Evolutionary conservation across 2,329 filamentous ascomycete species (phyloP), one percentile per base, ranked within the genome.

Genomic region (Phoma sp.): DNA sequence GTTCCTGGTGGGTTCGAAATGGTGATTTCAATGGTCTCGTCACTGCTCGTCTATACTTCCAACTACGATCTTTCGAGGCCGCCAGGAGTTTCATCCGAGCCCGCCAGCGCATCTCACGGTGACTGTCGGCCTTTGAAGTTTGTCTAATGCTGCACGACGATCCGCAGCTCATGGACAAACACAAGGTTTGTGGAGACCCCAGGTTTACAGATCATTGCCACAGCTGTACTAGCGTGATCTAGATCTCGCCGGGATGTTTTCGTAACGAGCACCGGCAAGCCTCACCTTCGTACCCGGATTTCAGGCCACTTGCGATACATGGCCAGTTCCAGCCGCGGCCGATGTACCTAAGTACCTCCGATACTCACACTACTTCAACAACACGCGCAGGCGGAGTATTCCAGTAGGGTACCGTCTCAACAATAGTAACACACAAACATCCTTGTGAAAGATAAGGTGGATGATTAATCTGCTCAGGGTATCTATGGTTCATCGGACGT

Each of bases 191-290:
- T 33, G 52, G 52, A 55, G 52, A 55, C 52, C 52, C 52, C 52
- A 47, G 52, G 25, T 51, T 55, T 32, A 55, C 46, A 38, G 46
- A 51, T 51, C 46, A 47, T 21, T 51, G 46, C 52, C 43, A 51
- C 46, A 35, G 46, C 41, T 46, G 52, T 55, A 25, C 46, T 55
- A 55, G 52, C 41, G 52, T 37, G 36, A 7, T 19, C 31, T 33
- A 21, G 12, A 43, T 32, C 24, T 37, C 19, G 22, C 52, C 47
- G 47, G 32, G 4, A n/a, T 44, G 29, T 38, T 51, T 19, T 43
- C 41, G 41, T 37, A 25, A 51, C 24, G 15, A 55, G 35, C 21
- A 45, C 21, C 41, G 37, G 46, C 19, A 41, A 47, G 32, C 32
- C 22, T 51, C 19, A 33, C 19, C 13, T 45, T 47, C 25, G 36